Percentiles rank a stretch among this genome's conserved stretches.
Evolutionary conservation across 768 basidiomycete genomes (phyloP).

Genomic region (Auricularia auricula-judae): DNA sequence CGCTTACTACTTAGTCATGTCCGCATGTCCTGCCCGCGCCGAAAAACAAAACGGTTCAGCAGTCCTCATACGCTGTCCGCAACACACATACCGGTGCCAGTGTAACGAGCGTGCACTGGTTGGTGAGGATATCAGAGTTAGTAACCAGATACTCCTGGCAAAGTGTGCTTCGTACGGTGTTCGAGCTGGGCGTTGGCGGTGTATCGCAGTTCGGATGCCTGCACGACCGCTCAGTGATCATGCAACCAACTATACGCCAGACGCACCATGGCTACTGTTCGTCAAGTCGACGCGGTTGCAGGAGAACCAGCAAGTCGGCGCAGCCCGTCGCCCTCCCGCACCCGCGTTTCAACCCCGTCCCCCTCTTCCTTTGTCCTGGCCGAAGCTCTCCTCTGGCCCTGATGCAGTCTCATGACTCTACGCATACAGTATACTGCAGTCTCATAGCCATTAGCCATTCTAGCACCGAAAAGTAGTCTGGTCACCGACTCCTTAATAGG

Average conservation of each 20-base stretch:
- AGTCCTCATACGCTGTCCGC: neutral
- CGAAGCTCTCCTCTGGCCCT: no score
- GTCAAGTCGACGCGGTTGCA: neutral
- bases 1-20: conserved; percentile 88
- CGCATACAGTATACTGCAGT: no score
- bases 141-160: conserved; percentile 4
- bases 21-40: conserved; percentile 66
- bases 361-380: no score
- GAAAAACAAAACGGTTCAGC: conserved; percentile 5
- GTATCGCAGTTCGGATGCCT: conserved; percentile 90
- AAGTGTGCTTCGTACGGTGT: conserved; percentile 55
- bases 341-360: no score
- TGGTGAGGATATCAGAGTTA: conserved; percentile 11
- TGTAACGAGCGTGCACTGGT: conserved; percentile 88
- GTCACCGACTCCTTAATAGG: no score
- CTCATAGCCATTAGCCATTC: no score
- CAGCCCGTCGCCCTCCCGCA: neutral
- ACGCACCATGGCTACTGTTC: conserved; percentile 11
- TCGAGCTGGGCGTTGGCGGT: conserved; percentile 95
- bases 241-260: neutral
- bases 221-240: neutral
- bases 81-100: conserved; percentile 69
- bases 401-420: no score
- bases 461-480: no score
- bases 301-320: neutral